phyloP scores from a whole-genome alignment of 23 red algal genomes.

The Gracilaria gracilis region DNA sequence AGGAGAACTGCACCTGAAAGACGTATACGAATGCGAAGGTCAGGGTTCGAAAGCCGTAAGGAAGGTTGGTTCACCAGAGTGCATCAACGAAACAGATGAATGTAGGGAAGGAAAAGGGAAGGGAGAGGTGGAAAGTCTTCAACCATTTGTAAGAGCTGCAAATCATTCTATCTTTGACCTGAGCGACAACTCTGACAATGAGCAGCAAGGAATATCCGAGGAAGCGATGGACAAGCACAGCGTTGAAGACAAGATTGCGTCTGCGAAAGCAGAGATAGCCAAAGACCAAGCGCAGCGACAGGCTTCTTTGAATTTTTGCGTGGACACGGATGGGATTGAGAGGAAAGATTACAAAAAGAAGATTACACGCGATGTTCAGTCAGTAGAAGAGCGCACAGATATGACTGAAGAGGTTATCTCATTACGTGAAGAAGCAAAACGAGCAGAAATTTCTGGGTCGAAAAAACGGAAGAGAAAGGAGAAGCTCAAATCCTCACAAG shows the following conservation, averaged over 20 bases:
- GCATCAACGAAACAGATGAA: neutral
- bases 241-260: slow-evolving; percentile 2
- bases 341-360: neutral
- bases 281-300: neutral
- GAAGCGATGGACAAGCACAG: neutral
- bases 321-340: neutral
- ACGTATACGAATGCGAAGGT: neutral
- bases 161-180: slow-evolving; percentile 4
- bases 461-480: slow-evolving; percentile 32
- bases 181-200: neutral
- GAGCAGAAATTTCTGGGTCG: neutral
- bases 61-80: neutral
- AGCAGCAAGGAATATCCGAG: neutral
- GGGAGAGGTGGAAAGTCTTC: neutral
- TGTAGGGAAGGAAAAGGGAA: neutral
- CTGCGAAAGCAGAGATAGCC: slow-evolving; percentile 4
- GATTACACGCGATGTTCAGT: neutral
- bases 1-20: too few species aligned
- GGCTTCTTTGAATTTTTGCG: neutral
- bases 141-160: neutral
- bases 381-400: neutral
- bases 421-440: neutral
- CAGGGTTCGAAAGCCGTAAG: neutral
- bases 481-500: neutral
- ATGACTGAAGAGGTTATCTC: slow-evolving; percentile 10